Evolutionary conservation across 805 yeast genomes (phyloP), one percentile per base, ranked within the genome.

Genomic region (Myxozyma geophila): DNA sequence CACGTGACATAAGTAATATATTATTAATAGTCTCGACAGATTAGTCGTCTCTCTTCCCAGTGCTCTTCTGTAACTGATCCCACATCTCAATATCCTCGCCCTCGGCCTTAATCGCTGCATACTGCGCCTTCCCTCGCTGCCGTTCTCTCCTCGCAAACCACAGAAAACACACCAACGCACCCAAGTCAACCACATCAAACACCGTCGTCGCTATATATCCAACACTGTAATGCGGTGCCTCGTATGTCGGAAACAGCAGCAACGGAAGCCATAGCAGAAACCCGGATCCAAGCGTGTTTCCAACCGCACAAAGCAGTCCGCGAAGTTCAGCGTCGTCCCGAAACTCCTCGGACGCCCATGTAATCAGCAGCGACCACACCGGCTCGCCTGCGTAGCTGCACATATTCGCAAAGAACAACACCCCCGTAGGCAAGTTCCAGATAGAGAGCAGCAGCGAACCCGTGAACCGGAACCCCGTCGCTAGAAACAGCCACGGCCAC

Each of bases 331-430:
- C 67, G 48, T 64, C 65, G 23, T 60, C 67, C 15, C 41, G 46
- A 19, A 64, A 64, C 50, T 57, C 67, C 46, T 64, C 67, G 8
- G 67, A 41, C 7, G 67, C 65, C 67, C 67, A 64, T 7, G 67
- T 60, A n/a, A 60, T 48, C 19, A 64, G 52, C 35, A 64, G 60
- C 46, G 67, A 64, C 64, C 67, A 63, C 2, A 60, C 64, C 35
- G 67, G 67, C 54, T 64, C 67, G 23, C 63, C 63, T 21, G 58
- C 13, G 43, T 57, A 64, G 37, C 61, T 43, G 44, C 64, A 61
- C 60, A 64, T 48, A 43, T 64, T 64, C 8, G 66, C 67, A 49
- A 64, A 61, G 49, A 64, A 64, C 7, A 64, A 47, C 21, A 64
- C 67, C 17, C 62, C 52, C 17, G 33, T 23, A 7, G 67, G 67